Conservation (phyloP, 805 yeast genomes). For the Teunomyces kruisii region DNA sequence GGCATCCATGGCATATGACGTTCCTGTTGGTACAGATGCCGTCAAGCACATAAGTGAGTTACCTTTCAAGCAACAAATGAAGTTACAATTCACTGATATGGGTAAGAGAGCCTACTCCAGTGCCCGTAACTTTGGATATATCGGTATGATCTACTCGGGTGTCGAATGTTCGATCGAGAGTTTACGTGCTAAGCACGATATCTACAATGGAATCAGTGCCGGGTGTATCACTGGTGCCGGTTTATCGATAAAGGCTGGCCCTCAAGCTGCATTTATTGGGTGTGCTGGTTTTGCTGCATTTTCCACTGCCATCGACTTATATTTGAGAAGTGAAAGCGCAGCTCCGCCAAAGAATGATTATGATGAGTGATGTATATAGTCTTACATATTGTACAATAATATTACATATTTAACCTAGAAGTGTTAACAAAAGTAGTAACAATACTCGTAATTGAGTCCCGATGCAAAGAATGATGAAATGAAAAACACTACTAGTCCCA, state of each 20-base stretch:
- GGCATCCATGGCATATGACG: constrained; percentile 87
- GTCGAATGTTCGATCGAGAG: constrained; percentile 90
- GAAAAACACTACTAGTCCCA: constrained; percentile 14
- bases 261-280: constrained; percentile 86
- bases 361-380: constrained; percentile 43
- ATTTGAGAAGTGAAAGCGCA: constrained; percentile 79
- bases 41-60: constrained; percentile 69
- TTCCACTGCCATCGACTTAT: constrained; percentile 83
- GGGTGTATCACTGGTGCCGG: constrained; percentile 98
- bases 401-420: constrained; percentile 4
- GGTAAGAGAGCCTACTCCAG: constrained; percentile 81
- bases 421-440: constrained; percentile 38
- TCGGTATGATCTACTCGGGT: constrained; percentile 88
- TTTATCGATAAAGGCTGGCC: constrained; percentile 87
- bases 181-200: constrained; percentile 83
- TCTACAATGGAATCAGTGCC: constrained; percentile 87
- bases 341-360: constrained; percentile 88
- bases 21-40: constrained; percentile 62
- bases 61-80: constrained; percentile 92
- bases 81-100: constrained; percentile 88
- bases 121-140: constrained; percentile 92
- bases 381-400: constrained; percentile 10
- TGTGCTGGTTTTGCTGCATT: constrained; percentile 98
- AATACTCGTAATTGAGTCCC: constrained; percentile 36
- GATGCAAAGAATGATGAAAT: constrained; percentile 26